A percentile compares a stretch with the other conserved stretches of the same genome.
phyloP scores from a whole-genome alignment of 2,329 filamentous ascomycete genomes.

The Aureobasidium uvarum region DNA sequence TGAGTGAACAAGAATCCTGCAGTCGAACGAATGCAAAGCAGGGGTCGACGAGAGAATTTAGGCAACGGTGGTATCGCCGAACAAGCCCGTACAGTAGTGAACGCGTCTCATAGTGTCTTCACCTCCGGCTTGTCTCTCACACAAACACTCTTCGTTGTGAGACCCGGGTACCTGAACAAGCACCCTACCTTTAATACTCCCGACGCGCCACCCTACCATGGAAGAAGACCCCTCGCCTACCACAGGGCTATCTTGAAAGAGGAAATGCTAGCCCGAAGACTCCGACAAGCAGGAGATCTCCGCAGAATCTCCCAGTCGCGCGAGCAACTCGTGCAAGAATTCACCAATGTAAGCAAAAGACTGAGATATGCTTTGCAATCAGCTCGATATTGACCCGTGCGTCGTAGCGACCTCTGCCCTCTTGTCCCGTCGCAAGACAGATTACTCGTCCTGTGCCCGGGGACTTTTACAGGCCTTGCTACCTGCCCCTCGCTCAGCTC shows the following conservation, averaged over 20 bases:
- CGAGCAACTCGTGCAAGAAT: background rate
- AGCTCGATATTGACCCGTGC: background rate
- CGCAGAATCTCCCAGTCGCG: background rate
- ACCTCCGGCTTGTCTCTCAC: background rate
- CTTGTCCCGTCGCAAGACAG: background rate
- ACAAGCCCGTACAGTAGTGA: background rate
- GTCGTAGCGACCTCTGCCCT: background rate
- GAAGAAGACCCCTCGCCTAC: slow-evolving; percentile 4
- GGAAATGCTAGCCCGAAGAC: background rate
- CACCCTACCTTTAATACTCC: background rate
- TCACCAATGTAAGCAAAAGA: background rate
- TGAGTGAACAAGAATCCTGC: background rate
- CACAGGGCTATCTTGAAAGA: background rate
- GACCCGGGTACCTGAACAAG: background rate
- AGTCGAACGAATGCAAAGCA: background rate
- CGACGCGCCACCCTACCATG: background rate
- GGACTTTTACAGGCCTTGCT: slow-evolving; percentile 32
- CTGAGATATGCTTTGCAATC: background rate
- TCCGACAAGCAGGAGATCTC: slow-evolving; percentile 1
- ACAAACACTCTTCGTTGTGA: background rate
- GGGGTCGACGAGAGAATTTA: background rate
- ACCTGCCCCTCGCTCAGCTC: slow-evolving; percentile 28
- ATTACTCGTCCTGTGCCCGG: background rate
- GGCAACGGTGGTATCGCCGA: background rate
- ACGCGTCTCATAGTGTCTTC: background rate